Conservation (phyloP, 345 rosid genomes). For the Crucihimalaya himalaica region DNA sequence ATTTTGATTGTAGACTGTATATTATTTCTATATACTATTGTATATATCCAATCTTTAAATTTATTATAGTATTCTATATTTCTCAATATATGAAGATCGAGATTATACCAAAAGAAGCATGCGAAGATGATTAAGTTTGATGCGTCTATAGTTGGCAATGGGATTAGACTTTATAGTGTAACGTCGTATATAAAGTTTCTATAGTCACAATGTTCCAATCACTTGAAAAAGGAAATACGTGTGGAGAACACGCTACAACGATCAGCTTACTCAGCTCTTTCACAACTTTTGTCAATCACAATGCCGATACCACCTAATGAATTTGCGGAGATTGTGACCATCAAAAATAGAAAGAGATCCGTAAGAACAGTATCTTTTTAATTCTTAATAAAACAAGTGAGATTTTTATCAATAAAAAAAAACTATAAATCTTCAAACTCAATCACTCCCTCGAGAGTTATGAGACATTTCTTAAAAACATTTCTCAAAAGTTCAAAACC, state of each 20-base stretch:
- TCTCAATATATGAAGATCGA: not conserved
- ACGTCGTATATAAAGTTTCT: not conserved
- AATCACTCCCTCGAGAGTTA: not conserved
- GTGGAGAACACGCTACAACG: not conserved
- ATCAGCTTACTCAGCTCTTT: not conserved
- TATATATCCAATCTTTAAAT: not conserved
- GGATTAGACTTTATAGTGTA: not conserved
- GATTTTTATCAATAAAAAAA: not conserved
- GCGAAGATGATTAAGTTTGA: not conserved
- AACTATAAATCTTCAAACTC: not conserved
- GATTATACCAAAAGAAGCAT: not conserved
- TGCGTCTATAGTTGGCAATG: not conserved
- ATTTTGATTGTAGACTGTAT: not conserved
- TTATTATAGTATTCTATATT: not conserved
- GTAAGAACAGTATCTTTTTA: not conserved
- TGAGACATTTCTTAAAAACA: not conserved
- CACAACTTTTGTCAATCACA: not conserved
- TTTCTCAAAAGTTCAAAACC: not conserved
- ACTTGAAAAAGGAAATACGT: not conserved
- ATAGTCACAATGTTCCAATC: not conserved
- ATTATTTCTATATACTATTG: not conserved
- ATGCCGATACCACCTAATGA: not conserved
- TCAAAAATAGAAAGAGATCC: not conserved
- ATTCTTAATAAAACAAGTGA: not conserved
- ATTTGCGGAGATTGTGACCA: slow-evolving; percentile 8